Conservation (phyloP, 1,284 basidiomycete species). For the Cutaneotrichosporon cavernicola region DNA sequence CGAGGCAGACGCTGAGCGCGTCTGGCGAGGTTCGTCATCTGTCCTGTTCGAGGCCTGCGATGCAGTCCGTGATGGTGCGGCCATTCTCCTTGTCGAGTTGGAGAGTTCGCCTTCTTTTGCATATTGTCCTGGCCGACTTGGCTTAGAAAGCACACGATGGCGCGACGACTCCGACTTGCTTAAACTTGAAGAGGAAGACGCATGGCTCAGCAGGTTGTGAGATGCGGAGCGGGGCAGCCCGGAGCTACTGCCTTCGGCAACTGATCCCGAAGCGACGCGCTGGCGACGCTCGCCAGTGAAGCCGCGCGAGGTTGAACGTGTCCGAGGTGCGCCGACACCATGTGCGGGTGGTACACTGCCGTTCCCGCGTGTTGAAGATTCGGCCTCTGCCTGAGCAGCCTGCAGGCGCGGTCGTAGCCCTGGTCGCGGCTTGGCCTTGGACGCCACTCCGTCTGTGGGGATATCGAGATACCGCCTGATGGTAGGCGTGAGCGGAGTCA, state of each 20-base stretch:
- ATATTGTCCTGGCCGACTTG: constrained; percentile 24
- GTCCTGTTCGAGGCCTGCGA: neutral
- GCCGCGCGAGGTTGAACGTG: neutral
- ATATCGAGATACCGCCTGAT: constrained; percentile 54
- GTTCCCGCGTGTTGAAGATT: constrained; percentile 8
- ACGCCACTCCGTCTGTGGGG: constrained; percentile 25
- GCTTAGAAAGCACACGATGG: constrained; percentile 28
- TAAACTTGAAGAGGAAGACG: constrained; percentile 13
- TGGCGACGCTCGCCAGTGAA: neutral
- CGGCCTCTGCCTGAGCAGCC: constrained; percentile 8
- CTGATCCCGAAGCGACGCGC: neutral
- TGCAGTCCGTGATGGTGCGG: constrained; percentile 29
- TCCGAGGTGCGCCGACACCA: neutral
- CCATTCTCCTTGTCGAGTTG: constrained; percentile 21
- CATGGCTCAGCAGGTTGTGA: neutral
- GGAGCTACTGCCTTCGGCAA: neutral
- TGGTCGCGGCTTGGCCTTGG: constrained; percentile 20
- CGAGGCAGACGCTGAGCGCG: neutral
- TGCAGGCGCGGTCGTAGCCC: constrained; percentile 18
- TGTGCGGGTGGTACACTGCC: constrained; percentile 6
- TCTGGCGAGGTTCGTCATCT: neutral
- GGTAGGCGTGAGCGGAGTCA: constrained; percentile 55
- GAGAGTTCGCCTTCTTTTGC: neutral
- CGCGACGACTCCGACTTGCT: constrained; percentile 2
- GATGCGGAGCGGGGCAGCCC: neutral